Conservation (phyloP, 2,329 filamentous ascomycete species). For the Cercospora sp. region DNA sequence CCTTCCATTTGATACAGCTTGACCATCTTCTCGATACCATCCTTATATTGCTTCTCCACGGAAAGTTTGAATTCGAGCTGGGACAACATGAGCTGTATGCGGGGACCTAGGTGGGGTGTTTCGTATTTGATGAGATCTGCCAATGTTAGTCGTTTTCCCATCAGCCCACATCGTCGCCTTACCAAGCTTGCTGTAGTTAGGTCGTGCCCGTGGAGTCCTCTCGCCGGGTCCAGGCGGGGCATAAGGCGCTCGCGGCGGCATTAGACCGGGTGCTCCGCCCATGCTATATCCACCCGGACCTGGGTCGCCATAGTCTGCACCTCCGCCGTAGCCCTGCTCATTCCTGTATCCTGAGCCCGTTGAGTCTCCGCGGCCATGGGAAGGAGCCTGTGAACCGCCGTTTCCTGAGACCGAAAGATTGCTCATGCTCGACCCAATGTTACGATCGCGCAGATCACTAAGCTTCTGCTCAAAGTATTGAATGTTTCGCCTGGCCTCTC, state of each 20-base stretch:
- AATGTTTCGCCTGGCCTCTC: slow-evolving; percentile 88
- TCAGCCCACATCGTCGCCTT: slow-evolving; percentile 38
- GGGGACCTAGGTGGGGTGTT: slow-evolving; percentile 88
- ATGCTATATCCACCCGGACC: slow-evolving; percentile 57
- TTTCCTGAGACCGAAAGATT: slow-evolving; percentile 63
- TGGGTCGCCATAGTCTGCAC: slow-evolving; percentile 63
- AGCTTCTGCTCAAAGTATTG: slow-evolving; percentile 94
- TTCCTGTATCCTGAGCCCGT: slow-evolving; percentile 55
- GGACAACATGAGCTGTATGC: slow-evolving; percentile 98
- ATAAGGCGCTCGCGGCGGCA: slow-evolving; percentile 79
- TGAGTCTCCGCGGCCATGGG: slow-evolving; percentile 38
- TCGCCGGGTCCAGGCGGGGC: slow-evolving; percentile 69
- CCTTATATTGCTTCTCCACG: slow-evolving; percentile 98
- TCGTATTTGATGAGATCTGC: slow-evolving; percentile 98
- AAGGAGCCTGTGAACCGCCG: slow-evolving; percentile 39
- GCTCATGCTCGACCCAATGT: slow-evolving; percentile 66
- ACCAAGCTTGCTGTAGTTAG: slow-evolving; percentile 97
- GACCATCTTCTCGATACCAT: slow-evolving; percentile 99
- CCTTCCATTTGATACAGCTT: slow-evolving; percentile 96
- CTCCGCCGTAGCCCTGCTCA: slow-evolving; percentile 49
- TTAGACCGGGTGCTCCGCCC: slow-evolving; percentile 68
- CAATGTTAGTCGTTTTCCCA: slow-evolving; percentile 22
- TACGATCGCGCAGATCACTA: slow-evolving; percentile 80
- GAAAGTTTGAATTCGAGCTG: slow-evolving; percentile 99
- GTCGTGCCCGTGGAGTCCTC: slow-evolving; percentile 69